phyloP scores from a whole-genome alignment of 1,284 basidiomycete species.

The Ceratobasidium sp. region DNA sequence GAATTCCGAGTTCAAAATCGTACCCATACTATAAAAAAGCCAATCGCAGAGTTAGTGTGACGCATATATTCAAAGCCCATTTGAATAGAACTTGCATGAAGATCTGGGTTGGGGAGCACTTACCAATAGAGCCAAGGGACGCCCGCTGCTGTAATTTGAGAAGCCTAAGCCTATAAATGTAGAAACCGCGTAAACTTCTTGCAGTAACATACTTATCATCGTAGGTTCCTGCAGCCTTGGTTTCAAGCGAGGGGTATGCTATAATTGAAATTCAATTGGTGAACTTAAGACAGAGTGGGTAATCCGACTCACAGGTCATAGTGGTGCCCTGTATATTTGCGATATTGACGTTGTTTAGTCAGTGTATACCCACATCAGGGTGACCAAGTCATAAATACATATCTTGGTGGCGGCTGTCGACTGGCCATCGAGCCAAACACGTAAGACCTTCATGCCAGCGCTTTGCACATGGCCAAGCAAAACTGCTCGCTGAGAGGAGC shows the following conservation, averaged over 20 bases:
- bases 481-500: slow-evolving; percentile 44
- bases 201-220: too few relatives aligned
- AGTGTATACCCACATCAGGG: too few relatives aligned
- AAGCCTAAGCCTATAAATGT: slow-evolving; percentile 46
- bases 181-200: too few relatives aligned
- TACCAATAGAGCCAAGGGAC: slow-evolving; percentile 48
- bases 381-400: too few relatives aligned
- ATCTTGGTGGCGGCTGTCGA: slow-evolving; percentile 45
- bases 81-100: slow-evolving; percentile 31
- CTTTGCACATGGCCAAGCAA: slow-evolving; percentile 47
- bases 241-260: slow-evolving; percentile 50
- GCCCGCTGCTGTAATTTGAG: too few relatives aligned
- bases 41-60: neutral
- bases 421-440: slow-evolving; percentile 50
- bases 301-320: slow-evolving; percentile 42
- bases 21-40: slow-evolving; percentile 10
- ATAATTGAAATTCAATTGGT: slow-evolving; percentile 15
- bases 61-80: neutral
- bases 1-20: slow-evolving; percentile 42
- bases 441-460: slow-evolving; percentile 41
- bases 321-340: slow-evolving; percentile 45
- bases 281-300: neutral
- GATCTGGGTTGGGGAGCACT: slow-evolving; percentile 43
- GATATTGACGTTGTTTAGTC: too few relatives aligned
- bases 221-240: slow-evolving; percentile 50